Conservation (phyloP, 1,284 basidiomycete species). For the Microstroma glucosiphilum region DNA sequence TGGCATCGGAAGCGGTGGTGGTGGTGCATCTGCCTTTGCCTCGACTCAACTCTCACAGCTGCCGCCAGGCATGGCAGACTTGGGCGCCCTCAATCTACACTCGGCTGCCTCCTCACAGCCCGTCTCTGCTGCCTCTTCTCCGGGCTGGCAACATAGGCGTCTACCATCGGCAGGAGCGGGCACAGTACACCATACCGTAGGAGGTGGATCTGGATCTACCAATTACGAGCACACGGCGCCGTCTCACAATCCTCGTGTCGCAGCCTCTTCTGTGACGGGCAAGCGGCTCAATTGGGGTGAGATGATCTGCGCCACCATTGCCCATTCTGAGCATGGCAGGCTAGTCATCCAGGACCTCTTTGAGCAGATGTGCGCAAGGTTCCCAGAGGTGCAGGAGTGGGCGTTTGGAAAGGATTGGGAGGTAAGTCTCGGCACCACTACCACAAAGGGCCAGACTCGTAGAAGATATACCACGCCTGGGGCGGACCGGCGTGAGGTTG, state of each 20-base stretch:
- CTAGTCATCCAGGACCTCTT: constrained; percentile 48
- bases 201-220: constrained; percentile 7
- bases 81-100: constrained; percentile 18
- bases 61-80: constrained; percentile 6
- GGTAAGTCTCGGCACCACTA: neutral
- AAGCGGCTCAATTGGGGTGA: constrained; percentile 48
- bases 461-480: too few relatives aligned
- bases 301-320: constrained; percentile 47
- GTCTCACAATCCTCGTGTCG: constrained; percentile 32
- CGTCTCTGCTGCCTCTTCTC: constrained; percentile 33
- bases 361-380: constrained; percentile 43
- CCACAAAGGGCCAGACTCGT: neutral
- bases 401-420: constrained; percentile 49
- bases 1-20: too few relatives aligned
- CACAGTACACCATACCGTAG: neutral
- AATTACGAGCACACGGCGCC: constrained; percentile 12
- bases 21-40: neutral
- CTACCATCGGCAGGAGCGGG: constrained; percentile 13
- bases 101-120: constrained; percentile 25
- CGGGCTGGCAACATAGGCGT: constrained; percentile 28
- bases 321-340: constrained; percentile 37
- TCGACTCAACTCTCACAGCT: constrained; percentile 5
- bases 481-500: too few relatives aligned
- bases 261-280: constrained; percentile 36
- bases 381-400: constrained; percentile 47